Evolutionary conservation across 352 stramenopile genomes (phyloP).

Genomic region (Blastocystis sp.): DNA sequence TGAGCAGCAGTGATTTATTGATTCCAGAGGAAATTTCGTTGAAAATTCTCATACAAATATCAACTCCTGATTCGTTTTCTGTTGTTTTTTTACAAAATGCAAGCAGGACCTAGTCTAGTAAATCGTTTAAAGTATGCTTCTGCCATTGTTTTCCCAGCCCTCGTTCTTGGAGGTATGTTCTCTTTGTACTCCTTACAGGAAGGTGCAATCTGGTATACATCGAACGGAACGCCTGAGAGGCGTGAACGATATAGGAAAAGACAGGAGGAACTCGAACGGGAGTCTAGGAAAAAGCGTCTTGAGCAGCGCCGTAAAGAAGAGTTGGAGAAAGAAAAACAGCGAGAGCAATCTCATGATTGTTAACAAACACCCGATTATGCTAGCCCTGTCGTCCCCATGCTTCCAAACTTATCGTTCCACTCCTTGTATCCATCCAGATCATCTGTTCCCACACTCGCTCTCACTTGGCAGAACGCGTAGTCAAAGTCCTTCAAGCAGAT

Average conservation of each 20-base stretch:
- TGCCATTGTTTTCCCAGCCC: neutral
- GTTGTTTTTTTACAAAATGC: neutral
- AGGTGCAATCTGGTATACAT: neutral
- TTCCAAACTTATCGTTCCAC: slow-evolving; percentile 87
- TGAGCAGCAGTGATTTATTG: neutral
- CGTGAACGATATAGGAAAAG: neutral
- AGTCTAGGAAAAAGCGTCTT: neutral
- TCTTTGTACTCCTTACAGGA: too few species aligned
- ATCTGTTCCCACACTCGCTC: slow-evolving; percentile 84
- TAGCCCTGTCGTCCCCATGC: slow-evolving; percentile 68
- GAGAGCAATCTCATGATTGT: neutral
- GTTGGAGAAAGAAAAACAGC: neutral
- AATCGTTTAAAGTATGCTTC: slow-evolving; percentile 12
- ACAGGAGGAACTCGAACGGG: neutral
- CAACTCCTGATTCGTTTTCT: neutral
- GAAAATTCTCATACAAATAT: neutral
- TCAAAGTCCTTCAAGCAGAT: slow-evolving; percentile 90
- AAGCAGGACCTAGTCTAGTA: neutral
- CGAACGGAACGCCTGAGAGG: neutral
- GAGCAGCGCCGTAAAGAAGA: neutral
- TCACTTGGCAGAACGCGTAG: slow-evolving; percentile 82
- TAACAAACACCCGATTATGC: neutral
- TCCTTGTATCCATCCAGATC: slow-evolving; percentile 85
- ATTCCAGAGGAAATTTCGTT: neutral
- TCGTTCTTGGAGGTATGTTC: neutral